Percentiles rank a stretch among this genome's conserved stretches.
These are phyloP conservation scores for Diaporthe amygdali DNA, from an alignment of 2,329 filamentous ascomycete species.

Conservation along the genomic window DNA sequence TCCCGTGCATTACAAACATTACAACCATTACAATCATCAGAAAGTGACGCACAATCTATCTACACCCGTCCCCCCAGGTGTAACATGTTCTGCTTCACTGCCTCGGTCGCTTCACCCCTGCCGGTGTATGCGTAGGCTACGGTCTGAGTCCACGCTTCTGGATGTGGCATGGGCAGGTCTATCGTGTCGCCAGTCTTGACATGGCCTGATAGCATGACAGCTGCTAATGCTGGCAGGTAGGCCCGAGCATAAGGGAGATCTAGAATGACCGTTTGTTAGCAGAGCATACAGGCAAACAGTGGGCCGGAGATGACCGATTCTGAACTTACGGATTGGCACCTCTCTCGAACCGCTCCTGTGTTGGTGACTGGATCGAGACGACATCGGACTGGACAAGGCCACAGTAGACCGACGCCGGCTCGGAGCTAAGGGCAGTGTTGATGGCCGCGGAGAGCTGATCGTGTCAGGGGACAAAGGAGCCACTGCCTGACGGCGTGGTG, in stretches of 20 bases:
- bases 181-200: conserved; percentile 58
- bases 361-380: conserved; percentile 24
- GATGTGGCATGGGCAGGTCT: conserved; percentile 63
- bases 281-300: background rate
- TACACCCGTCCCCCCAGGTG: conserved; percentile 58
- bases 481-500: conserved; percentile 18
- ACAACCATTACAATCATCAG: background rate
- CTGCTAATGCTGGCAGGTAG: conserved; percentile 58
- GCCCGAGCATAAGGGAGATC: conserved; percentile 54
- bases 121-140: conserved; percentile 62
- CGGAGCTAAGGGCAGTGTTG: conserved; percentile 3
- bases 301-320: background rate
- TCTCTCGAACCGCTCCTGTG: conserved; percentile 32
- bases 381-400: conserved; percentile 24
- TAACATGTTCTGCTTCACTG: conserved; percentile 56
- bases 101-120: conserved; percentile 48
- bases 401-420: conserved; percentile 20
- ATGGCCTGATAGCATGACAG: conserved; percentile 59
- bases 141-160: conserved; percentile 60
- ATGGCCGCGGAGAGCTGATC: conserved; percentile 16
- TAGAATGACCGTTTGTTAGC: conserved; percentile 30
- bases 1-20: background rate
- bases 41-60: background rate
- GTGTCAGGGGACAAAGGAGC: conserved; percentile 13
- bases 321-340: conserved; percentile 53